Evolutionary conservation across 2,329 filamentous ascomycete genomes (phyloP).

Genomic region (Exophiala spinifera): DNA sequence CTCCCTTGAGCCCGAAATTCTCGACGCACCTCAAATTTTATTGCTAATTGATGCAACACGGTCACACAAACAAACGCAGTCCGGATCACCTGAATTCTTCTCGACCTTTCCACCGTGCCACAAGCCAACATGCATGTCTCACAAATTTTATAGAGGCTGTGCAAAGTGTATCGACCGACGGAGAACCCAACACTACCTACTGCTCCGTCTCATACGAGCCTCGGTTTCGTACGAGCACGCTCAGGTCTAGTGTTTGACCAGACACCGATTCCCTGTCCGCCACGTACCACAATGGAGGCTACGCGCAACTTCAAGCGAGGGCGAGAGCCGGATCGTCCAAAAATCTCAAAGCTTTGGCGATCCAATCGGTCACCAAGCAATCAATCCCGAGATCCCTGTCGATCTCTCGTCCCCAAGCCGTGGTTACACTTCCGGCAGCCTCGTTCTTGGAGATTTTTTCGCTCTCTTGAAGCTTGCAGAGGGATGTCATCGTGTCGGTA

Average conservation of each 20-base stretch:
- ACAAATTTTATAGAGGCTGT: background rate
- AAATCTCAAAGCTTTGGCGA: background rate
- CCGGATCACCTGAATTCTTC: too few relatives aligned
- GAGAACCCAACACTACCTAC: too few relatives aligned
- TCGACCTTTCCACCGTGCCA: background rate
- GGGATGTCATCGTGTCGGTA: too few relatives aligned
- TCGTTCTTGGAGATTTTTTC: background rate
- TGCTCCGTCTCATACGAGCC: too few relatives aligned
- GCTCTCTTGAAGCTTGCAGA: too few relatives aligned
- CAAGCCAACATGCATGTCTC: background rate
- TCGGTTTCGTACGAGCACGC: too few relatives aligned
- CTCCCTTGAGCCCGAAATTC: background rate
- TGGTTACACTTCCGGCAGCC: background rate
- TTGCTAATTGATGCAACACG: background rate
- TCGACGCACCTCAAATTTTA: background rate
- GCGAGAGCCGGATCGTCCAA: background rate
- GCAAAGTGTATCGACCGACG: background rate
- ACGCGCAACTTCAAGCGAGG: background rate
- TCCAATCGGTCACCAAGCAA: background rate
- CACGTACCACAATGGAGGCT: background rate
- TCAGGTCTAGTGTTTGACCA: too few relatives aligned
- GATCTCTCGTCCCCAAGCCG: background rate
- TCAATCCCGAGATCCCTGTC: background rate
- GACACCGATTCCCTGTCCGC: too few relatives aligned
- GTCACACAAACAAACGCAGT: too few relatives aligned